Base-by-base conservation (phyloP, 495 filamentous ascomycete species). In the Coniosporium apollinis region DNA sequence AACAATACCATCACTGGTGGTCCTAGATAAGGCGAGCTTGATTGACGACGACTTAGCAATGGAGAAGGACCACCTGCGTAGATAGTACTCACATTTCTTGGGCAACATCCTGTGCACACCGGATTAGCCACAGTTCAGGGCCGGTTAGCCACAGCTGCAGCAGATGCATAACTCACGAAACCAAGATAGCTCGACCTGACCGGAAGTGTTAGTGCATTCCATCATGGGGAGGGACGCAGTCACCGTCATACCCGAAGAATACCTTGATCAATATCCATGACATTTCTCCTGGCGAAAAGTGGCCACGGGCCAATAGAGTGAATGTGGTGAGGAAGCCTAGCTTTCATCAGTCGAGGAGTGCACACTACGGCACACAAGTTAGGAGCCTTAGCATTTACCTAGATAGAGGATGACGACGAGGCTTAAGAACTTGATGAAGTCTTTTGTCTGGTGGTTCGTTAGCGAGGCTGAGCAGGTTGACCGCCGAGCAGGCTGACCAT, bases 291-390 rank as follows among this genome's bases (percentile, higher is more conserved):
- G 80, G 66, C 15, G 71, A 72, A 46, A 80, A 82, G 10, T 63
- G 56, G 44, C 84, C 81, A 43, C 87, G 69, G 17, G 81, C 86
- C 37, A 96, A 70, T 41, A 94, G 72, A 1, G 81, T 78, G 49
- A 94, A 94, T 0, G 85, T 94, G 0, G 87, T 92, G 19, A 94
- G 58, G 60, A 94, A 96, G 39, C 86, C 85, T 79, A 43, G 37
- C 7, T 19, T 11, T 31, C 35, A 4, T 43, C 25, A 33, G 34
- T 38, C 1, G 28, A 14, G 30, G 30, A 14, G 32, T 8, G 34
- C 6, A 41, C 17, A n/a, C 19, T 13, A n/a, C 42, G 43, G 32
- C 33, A 17, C 3, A 26, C 14, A 29, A n/a, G n/a, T n/a, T n/a
- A n/a, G n/a, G 19, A 36, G 44, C 14, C 30, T 19, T 43, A 36